A percentile compares a stretch with the other conserved stretches of the same genome.
Evolutionary conservation across 2,329 filamentous ascomycete species (phyloP).

Genomic region (Lojkania enalia): DNA sequence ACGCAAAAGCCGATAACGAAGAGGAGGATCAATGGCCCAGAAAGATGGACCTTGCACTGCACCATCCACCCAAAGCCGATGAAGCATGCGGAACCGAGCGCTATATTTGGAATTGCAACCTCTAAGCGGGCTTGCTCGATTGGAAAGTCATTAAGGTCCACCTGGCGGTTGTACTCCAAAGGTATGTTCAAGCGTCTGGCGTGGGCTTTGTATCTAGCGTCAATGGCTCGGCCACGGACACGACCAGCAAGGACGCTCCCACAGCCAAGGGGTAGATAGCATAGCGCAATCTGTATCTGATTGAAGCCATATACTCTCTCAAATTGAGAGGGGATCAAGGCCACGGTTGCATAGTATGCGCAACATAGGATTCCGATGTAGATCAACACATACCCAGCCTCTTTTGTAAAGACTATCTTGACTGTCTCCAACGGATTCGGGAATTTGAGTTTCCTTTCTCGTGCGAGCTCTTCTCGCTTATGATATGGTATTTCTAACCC

Average conservation of each 20-base stretch:
- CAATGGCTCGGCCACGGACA: constrained; percentile 49
- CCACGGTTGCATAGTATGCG: constrained; percentile 7
- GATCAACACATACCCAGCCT: constrained; percentile 7
- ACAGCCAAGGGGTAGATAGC: constrained; percentile 24
- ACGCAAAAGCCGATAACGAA: constrained; percentile 54
- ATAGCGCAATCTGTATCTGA: constrained; percentile 12
- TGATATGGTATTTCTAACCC: constrained; percentile 1
- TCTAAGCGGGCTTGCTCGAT: constrained; percentile 49
- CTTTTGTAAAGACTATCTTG: constrained; percentile 33
- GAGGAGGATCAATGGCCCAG: constrained; percentile 49
- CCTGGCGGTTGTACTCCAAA: constrained; percentile 59
- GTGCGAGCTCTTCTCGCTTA: not conserved
- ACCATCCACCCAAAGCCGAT: constrained; percentile 44
- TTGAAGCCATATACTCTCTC: constrained; percentile 10
- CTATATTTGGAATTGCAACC: constrained; percentile 27
- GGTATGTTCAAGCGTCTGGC: constrained; percentile 62
- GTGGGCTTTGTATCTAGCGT: constrained; percentile 71
- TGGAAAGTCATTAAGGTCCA: constrained; percentile 52
- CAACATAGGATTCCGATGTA: constrained; percentile 7
- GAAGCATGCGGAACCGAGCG: constrained; percentile 19
- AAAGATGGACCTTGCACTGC: constrained; percentile 29
- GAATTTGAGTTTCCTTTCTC: not conserved
- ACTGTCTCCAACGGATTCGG: not conserved
- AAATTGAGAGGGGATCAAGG: constrained; percentile 11
- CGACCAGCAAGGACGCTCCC: constrained; percentile 7